phyloP scores from a whole-genome alignment of 495 filamentous ascomycete genomes.

The Lasiosphaeria hispida region DNA sequence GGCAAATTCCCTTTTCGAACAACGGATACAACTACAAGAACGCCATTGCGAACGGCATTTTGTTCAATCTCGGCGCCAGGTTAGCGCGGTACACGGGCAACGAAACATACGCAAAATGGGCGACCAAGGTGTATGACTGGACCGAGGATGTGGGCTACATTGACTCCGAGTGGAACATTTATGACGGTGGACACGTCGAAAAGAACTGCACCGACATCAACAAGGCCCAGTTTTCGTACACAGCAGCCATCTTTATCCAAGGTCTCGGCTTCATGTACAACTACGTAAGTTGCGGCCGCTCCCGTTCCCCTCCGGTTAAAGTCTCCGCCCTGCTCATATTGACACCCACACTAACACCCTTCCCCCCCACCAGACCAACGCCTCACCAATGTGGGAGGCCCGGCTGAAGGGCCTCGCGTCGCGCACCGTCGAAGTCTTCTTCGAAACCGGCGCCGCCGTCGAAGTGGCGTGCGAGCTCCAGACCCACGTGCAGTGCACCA shows the following conservation, averaged over 20 bases:
- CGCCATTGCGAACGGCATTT: constrained; percentile 63
- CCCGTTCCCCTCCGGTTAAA: constrained; percentile 28
- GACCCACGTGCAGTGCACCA: constrained; percentile 51
- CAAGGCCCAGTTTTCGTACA: constrained; percentile 63
- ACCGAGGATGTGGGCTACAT: constrained; percentile 56
- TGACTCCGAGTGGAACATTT: constrained; percentile 55
- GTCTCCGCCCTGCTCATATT: neutral
- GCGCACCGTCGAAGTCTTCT: constrained; percentile 55
- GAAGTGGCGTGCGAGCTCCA: constrained; percentile 64
- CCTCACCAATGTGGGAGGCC: constrained; percentile 51
- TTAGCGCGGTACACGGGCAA: constrained; percentile 67
- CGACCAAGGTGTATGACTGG: constrained; percentile 64
- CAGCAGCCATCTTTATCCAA: constrained; percentile 60
- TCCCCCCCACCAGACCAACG: constrained; percentile 31
- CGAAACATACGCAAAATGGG: constrained; percentile 66
- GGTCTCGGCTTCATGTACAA: constrained; percentile 71
- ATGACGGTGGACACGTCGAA: constrained; percentile 59
- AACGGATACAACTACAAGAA: constrained; percentile 79
- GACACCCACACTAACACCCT: neutral
- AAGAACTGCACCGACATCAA: constrained; percentile 54
- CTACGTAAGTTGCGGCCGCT: constrained; percentile 40
- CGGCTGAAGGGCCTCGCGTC: constrained; percentile 58
- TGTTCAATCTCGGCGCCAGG: constrained; percentile 70
- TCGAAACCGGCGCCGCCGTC: constrained; percentile 44
- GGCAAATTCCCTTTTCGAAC: constrained; percentile 73